A percentile compares a stretch with the other conserved stretches of the same genome.
These are phyloP conservation scores for Hyaloscypha bicolor DNA, from an alignment of 495 filamentous ascomycete species.

Conservation along the genomic window DNA sequence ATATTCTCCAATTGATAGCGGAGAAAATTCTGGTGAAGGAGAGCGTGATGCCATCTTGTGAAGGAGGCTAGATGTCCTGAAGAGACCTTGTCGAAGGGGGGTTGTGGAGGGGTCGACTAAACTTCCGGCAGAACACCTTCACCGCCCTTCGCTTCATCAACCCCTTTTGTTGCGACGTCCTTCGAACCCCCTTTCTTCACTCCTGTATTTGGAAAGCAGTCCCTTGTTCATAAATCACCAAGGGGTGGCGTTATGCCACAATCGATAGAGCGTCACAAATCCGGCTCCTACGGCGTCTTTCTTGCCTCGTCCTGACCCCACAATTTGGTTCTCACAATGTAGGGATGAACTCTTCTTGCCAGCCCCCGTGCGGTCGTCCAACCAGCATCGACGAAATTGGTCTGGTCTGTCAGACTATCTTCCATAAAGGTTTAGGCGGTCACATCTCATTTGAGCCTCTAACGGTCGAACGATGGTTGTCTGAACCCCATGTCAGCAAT, in stretches of 20 bases:
- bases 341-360: not conserved
- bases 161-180: not conserved
- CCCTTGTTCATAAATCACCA: not conserved
- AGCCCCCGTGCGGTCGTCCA: not conserved
- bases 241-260: constrained; percentile 1
- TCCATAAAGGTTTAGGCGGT: not conserved
- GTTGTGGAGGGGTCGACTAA: not conserved
- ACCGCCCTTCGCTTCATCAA: not conserved
- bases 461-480: not conserved
- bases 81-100: not conserved
- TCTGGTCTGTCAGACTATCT: not conserved
- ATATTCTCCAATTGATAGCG: constrained; percentile 62
- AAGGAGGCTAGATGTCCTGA: not conserved
- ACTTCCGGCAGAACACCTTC: not conserved
- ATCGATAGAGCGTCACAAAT: constrained; percentile 7
- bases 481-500: not conserved
- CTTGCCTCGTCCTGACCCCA: not conserved
- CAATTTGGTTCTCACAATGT: not conserved
- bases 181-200: not conserved
- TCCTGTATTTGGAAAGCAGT: too few relatives aligned
- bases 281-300: not conserved
- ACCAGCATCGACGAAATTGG: not conserved
- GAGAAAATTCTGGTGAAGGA: constrained; percentile 43
- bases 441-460: not conserved
- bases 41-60: constrained; percentile 29